Base-by-base conservation (phyloP, 2,329 filamentous ascomycete genomes). In the Didymella lethalis region DNA sequence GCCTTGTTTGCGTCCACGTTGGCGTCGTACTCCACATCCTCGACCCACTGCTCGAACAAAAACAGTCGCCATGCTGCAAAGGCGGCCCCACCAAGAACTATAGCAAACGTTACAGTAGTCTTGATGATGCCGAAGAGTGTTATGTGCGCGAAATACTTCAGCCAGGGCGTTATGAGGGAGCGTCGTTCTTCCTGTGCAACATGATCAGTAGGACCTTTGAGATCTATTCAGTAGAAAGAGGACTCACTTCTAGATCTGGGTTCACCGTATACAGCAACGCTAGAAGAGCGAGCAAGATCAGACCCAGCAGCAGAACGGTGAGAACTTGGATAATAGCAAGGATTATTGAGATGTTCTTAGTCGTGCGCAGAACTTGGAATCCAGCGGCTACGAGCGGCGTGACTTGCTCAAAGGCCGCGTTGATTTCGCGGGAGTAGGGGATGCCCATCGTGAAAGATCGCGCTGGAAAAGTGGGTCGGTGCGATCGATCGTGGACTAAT, bases 391-490 rank as follows among this genome's bases (percentile, higher is more conserved):
- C 82, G 4, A 85, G 79, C 0, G 83, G 82, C 0, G 81, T 83
- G 28, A 85, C 82, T 72, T 84, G 80, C 59, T 82, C 79, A 68
- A 84, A 83, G 36, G 82, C 82, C 2, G 79, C 73, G 65, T 83
- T 79, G 64, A 84, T 84, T 61, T 84, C 77, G 64, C 78, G 79
- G 14, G 80, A 83, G 72, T 83, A 84, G 1, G 82, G 83, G 50
- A 84, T 79, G 12, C 82, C 82, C 82, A 84, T 84, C n/a, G 36
- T 20, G 18, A 40, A 11, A 18, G 32, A 23, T 23, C 23, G 23
- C 23, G 32, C 12, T 14, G 10, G 14, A 12, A 16, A 34, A 16
- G 32, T 34, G 32, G 32, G 10, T 34, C 32, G 5, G 36, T 20
- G 36, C 3, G 36, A 20, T 2, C 28, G n/a, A 18, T 20, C n/a